Conservation (phyloP, 495 filamentous ascomycete genomes). For the Daldinia vernicosa region DNA sequence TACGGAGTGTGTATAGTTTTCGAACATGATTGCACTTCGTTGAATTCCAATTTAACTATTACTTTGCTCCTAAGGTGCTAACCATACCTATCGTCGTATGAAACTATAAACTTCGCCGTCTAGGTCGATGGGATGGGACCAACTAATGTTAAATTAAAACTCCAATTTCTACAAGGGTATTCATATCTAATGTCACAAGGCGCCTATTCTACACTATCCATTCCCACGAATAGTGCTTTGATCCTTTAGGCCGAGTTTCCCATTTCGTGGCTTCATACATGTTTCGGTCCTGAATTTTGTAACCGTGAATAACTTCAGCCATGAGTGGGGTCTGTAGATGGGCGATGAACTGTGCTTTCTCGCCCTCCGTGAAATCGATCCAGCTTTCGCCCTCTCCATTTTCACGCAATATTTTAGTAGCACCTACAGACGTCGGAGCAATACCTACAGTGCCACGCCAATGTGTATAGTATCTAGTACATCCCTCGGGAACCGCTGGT, state of each 20-base stretch:
- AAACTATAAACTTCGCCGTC: neutral
- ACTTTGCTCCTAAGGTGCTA: no score
- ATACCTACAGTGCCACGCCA: slow-evolving; percentile 17
- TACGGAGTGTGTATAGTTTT: neutral
- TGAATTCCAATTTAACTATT: no score
- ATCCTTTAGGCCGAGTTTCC: slow-evolving; percentile 2
- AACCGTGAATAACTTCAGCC: neutral
- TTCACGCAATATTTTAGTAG: neutral
- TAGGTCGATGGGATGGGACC: neutral
- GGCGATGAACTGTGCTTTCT: slow-evolving; percentile 22
- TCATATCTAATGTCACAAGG: neutral
- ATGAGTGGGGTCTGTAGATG: slow-evolving; percentile 7
- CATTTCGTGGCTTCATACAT: slow-evolving; percentile 10
- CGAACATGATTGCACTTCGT: neutral
- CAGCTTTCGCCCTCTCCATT: slow-evolving; percentile 17
- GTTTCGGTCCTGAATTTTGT: slow-evolving; percentile 15
- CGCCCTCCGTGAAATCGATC: slow-evolving; percentile 12
- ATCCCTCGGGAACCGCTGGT: neutral
- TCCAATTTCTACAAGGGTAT: neutral
- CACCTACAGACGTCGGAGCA: neutral
- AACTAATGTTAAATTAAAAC: neutral
- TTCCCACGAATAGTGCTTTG: neutral
- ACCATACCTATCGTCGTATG: no score
- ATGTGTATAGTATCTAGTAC: slow-evolving; percentile 6
- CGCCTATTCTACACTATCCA: neutral